Base-by-base conservation (phyloP, 306 rosid genomes). In the Dryas alaskensis region DNA sequence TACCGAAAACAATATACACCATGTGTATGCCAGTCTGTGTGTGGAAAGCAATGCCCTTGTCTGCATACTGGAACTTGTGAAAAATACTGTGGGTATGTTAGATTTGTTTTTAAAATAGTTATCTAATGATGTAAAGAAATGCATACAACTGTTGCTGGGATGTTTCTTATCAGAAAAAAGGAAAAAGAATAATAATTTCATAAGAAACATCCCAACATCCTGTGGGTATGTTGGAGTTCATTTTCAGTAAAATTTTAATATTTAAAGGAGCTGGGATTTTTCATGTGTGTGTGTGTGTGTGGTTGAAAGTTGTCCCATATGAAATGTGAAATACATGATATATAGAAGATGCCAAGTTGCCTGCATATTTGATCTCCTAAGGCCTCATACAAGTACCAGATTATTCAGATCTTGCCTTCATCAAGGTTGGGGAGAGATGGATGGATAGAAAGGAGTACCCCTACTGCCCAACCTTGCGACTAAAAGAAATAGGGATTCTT, bases 11-110 rank as follows among this genome's bases (percentile, higher is more conserved):
- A 89, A 61, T 87, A 86, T 78, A 85, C 76, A 11, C 97, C 98
- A 0, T 93, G 98, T 80, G 93, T 81, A 63, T 91, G 98, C 74
- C 78, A 76, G 70, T 86, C 87, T 58, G 73, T 79, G 69, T 91
- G 98, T 69, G 96, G 96, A 72, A 91, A 86, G 82, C 69, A 93
- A 65, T 93, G 98, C 76, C 69, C 97, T 67, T 93, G 97, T 79
- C 80, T 79, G 67, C 65, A 76, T 7, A 79, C 76, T 71, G 92
- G 84, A 72, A 81, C 87, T 67, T 93, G 98, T 55, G 98, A 93
- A 81, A 93, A 93, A 80, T 89, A 89, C 74, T 93, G 98, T 31
- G 98, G 97, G 97, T 93, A 86, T 57, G 87, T 83, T 64, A 3
- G 51, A 4, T 54, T 42, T 54, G 10, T 55, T 62, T 51, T 43